Evolutionary conservation across 2,329 filamentous ascomycete species (phyloP).

Genomic region (Fusarium continuum): DNA sequence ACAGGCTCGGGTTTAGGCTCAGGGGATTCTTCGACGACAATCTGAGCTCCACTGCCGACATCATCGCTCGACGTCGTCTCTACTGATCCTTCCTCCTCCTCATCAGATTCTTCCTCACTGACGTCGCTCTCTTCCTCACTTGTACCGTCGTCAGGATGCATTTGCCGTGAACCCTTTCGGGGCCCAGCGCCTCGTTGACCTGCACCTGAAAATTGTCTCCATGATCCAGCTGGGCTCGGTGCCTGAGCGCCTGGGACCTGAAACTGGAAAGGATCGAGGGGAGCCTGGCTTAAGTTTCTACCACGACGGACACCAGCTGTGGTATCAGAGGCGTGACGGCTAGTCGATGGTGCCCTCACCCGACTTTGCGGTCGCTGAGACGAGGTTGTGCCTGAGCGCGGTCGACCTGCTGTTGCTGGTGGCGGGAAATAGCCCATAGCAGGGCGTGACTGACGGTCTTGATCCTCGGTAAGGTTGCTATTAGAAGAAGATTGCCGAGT

Average conservation of each 20-base stretch:
- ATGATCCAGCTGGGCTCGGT: conserved; percentile 47
- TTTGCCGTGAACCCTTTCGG: conserved; percentile 42
- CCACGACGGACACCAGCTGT: conserved; percentile 47
- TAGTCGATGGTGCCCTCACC: conserved; percentile 45
- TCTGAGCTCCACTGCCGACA: conserved; percentile 49
- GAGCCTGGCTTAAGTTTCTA: conserved; percentile 43
- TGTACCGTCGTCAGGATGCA: conserved; percentile 47
- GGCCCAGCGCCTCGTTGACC: conserved; percentile 39
- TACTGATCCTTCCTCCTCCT: conserved; percentile 42
- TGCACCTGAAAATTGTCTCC: conserved; percentile 51
- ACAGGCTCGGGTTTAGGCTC: conserved; percentile 41
- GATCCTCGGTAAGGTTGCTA: conserved; percentile 49
- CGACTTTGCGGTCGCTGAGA: conserved; percentile 51
- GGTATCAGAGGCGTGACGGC: conserved; percentile 59
- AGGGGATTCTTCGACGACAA: conserved; percentile 48
- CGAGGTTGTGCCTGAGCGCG: conserved; percentile 54
- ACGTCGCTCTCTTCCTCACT: conserved; percentile 49
- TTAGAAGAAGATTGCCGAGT: conserved; percentile 51
- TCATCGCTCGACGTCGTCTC: conserved; percentile 52
- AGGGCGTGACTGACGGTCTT: conserved; percentile 52
- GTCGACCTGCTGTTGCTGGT: conserved; percentile 53
- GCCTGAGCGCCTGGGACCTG: conserved; percentile 58
- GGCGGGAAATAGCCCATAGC: conserved; percentile 63
- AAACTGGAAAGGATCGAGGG: conserved; percentile 62
- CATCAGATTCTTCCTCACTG: conserved; percentile 41